Base-by-base conservation (phyloP, 345 rosid genomes). In the Euphorbia pulcherrima region DNA sequence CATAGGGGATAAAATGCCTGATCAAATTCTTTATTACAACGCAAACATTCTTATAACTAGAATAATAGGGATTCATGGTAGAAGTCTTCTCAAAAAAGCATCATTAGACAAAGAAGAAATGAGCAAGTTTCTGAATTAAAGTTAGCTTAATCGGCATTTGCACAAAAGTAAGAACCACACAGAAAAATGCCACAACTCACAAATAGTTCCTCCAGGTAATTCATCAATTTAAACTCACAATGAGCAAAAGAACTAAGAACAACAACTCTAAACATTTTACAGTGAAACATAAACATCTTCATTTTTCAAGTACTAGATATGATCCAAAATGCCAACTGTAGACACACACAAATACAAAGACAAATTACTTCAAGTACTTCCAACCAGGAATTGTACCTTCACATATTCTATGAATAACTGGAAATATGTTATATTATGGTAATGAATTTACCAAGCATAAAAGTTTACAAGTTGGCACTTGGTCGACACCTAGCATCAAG, bases 1-100 rank as follows among this genome's bases (percentile, higher is more conserved):
- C 18, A 54, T 20, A 64, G 33, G 52, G 67, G 17, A 17, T 4
- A 44, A 17, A 5, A 39, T 9, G 7, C 10, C 7, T 21, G 35
- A 58, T 16, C 21, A 63, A 21, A 20, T 26, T 29, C 51, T 41
- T 62, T 12, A 44, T 26, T 28, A 75, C 20, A 28, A 68, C 44
- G 48, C 6, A 59, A 16, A 47, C 40, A n/a, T 21, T 50, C 61
- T 16, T 24, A 12, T 37, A 37, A 8, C 2, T 39, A n/a, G 9
- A 13, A 30, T 16, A 61, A 37, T 37, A 62, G 5, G 1, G 7
- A 10, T 41, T 20, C 18, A 0, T 47, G n/a, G 51, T 20, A 2
- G 50, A 13, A 21, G 21, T 21, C 39, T 0, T 6, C 5, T 20
- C 46, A 39, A 20, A 24, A 16, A 9, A 52, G 39, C 23, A 9